Percentiles rank a stretch among this genome's conserved stretches.
phyloP scores from a whole-genome alignment of 495 filamentous ascomycete genomes.

The Aspergillus biplanus region DNA sequence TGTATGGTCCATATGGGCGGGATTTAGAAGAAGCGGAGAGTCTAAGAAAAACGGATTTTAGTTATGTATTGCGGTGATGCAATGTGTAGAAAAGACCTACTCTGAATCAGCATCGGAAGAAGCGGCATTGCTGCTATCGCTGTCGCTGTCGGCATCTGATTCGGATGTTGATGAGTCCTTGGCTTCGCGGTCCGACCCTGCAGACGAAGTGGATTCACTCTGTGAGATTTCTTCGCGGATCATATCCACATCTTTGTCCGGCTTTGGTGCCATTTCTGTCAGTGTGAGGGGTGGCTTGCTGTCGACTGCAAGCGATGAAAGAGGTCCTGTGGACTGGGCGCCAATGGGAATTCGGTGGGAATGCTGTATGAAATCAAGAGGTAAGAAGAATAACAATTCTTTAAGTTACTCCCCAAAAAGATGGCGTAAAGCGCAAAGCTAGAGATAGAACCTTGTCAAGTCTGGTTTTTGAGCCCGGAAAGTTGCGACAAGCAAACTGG shows the following conservation, averaged over 20 bases:
- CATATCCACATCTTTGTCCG: conserved; percentile 23
- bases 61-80: not conserved
- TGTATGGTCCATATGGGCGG: conserved; percentile 39
- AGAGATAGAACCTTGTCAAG: too few species aligned
- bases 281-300: not conserved
- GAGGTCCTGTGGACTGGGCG: conserved; percentile 1
- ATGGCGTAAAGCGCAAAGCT: too few species aligned
- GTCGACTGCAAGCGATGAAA: not conserved
- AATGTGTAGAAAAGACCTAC: conserved; percentile 21
- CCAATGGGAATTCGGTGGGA: too few species aligned
- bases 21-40: conserved; percentile 17
- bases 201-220: conserved; percentile 35
- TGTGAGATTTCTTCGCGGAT: conserved; percentile 36
- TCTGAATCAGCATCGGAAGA: conserved; percentile 30
- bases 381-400: not conserved
- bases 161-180: conserved; percentile 32
- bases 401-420: not conserved
- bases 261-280: conserved; percentile 37
- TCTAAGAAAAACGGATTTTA: conserved; percentile 3
- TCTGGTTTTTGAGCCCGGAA: too few species aligned
- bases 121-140: conserved; percentile 30
- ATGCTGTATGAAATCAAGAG: too few species aligned
- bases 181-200: conserved; percentile 32
- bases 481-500: conserved; percentile 15
- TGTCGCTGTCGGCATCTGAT: conserved; percentile 43